Evolutionary conservation across 352 stramenopile species (phyloP), one percentile per base, ranked within the genome.

Genomic region (Hyaloperonospora arabidopsidis): DNA sequence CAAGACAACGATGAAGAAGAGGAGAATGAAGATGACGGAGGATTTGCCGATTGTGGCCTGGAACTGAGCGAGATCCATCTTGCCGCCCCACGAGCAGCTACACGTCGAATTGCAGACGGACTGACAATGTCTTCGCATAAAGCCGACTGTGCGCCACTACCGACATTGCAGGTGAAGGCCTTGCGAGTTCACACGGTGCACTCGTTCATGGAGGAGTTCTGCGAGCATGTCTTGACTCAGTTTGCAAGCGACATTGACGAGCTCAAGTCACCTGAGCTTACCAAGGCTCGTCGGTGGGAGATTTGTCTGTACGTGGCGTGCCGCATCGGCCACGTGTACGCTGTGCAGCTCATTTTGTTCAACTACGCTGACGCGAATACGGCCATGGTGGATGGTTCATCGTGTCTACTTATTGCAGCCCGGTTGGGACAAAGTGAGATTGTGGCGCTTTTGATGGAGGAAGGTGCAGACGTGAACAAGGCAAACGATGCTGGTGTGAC

Each of bases 141-240:
- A 17, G 23, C 48, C 8, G 36, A 65, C 10, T 48, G 17, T n/a
- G 51, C 44, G 21, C 52, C 59, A 2, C 64, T 89, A 5, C 80
- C 77, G 0, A 52, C 62, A 17, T 62, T 90, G 15, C 67, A 80
- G 29, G 68, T 88, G 18, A 83, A 85, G 51, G 58, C 67, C 0
- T 59, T 90, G 41, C 70, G 68, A 13, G 72, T 88, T 18, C 74
- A 81, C 55, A 88, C 80, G 7, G 73, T 88, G 67, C 69, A 88
- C 54, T 78, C 76, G 47, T 87, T 88, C 65, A 74, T 90, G 63
- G 80, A 90, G 49, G 80, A 90, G 43, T 90, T 87, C 48, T 84
- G 80, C 54, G 72, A 88, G 23, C 75, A 82, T 11, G 63, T 87
- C 22, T 54, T 88, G 19, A 68, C 49, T 21, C 72, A 87, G 45